Evolutionary conservation across 73 alveolate genomes (phyloP).

Genomic region (Tetrahymena thermophila): DNA sequence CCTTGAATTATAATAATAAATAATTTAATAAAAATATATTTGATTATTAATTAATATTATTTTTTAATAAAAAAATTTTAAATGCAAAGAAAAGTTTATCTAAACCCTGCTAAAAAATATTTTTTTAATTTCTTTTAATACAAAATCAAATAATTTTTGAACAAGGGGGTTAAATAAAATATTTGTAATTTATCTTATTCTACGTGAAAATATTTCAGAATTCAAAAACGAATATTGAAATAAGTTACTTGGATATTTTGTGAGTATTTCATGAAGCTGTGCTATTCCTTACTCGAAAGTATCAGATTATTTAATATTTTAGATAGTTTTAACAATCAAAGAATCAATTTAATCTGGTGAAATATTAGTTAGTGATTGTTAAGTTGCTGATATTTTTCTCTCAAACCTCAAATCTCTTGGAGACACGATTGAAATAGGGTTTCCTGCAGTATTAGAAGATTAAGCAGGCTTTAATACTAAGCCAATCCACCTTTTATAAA

Average conservation of each 20-base stretch:
- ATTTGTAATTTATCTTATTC: no score
- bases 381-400: not conserved
- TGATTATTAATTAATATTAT: not conserved
- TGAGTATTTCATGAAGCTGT: not conserved
- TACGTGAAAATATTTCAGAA: no score
- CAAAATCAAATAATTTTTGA: no score
- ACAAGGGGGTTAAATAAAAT: no score
- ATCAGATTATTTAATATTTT: not conserved
- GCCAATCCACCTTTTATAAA: not conserved
- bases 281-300: not conserved
- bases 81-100: no score
- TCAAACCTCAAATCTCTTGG: not conserved
- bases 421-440: not conserved
- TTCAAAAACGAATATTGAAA: no score
- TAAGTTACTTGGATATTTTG: not conserved
- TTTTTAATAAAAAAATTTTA: no score
- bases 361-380: not conserved
- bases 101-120: no score
- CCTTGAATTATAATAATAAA: not conserved
- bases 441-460: not conserved
- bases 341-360: not conserved
- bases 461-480: not conserved
- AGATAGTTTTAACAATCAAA: not conserved
- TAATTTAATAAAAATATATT: not conserved
- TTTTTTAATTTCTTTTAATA: no score